Evolutionary conservation across 176 grass and related monocot genomes (phyloP).

Genomic region (Areca catechu): DNA sequence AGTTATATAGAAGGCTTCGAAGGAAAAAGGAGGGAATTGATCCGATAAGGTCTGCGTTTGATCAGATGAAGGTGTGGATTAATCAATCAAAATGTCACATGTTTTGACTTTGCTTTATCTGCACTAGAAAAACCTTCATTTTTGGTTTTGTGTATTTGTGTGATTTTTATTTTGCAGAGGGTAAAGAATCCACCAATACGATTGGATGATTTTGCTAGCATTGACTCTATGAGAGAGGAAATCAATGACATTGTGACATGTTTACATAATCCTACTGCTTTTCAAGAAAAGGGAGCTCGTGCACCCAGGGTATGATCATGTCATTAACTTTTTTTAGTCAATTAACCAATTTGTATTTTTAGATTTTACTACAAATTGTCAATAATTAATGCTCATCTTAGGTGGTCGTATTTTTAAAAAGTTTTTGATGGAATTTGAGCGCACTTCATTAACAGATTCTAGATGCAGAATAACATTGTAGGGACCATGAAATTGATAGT

Average conservation of each 20-base stretch:
- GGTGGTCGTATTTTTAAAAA: no score
- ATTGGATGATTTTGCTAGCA: conserved; percentile 29
- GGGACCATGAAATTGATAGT: no score
- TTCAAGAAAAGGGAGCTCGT: conserved; percentile 31
- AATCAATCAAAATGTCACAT: not conserved
- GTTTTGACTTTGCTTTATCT: not conserved
- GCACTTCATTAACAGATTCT: no score
- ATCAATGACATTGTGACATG: conserved; percentile 37
- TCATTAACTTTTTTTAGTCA: no score
- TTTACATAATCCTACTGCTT: conserved; percentile 24
- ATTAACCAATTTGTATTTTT: no score
- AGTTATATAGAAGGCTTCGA: conserved; percentile 7
- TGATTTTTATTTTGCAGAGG: conserved; percentile 17
- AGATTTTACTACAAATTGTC: no score
- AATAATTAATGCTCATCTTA: no score
- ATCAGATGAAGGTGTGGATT: conserved; percentile 26
- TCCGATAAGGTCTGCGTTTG: conserved; percentile 28
- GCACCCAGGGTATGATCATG: conserved; percentile 19
- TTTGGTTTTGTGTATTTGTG: not conserved
- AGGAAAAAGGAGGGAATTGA: conserved; percentile 24
- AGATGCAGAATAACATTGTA: no score
- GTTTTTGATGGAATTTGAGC: no score
- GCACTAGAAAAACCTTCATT: not conserved
- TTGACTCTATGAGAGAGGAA: conserved; percentile 37
- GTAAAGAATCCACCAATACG: conserved; percentile 29